These are phyloP conservation scores for Termitomyces sp. DNA, from an alignment of 768 basidiomycete genomes.

Conservation along the genomic window DNA sequence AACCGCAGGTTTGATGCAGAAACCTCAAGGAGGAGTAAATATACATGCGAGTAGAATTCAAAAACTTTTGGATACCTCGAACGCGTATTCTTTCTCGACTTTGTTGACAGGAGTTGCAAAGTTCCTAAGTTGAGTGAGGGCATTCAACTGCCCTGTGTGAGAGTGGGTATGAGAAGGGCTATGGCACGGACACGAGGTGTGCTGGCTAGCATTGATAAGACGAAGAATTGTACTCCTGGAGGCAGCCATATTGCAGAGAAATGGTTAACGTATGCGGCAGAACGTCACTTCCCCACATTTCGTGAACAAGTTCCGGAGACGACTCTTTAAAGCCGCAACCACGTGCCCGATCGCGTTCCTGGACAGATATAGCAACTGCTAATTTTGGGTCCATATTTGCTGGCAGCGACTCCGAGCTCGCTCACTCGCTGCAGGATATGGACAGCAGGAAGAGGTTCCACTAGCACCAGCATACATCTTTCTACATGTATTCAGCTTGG, in stretches of 20 bases:
- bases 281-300: slow-evolving; percentile 11
- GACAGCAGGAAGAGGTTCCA: not conserved
- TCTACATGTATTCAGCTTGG: too few relatives aligned
- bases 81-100: slow-evolving; percentile 86
- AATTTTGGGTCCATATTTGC: not conserved
- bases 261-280: not conserved
- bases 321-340: slow-evolving; percentile 1
- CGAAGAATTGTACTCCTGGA: slow-evolving; percentile 67
- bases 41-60: not conserved
- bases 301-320: not conserved
- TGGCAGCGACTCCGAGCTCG: not conserved
- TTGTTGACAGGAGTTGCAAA: slow-evolving; percentile 76
- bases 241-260: slow-evolving; percentile 39
- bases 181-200: slow-evolving; percentile 79
- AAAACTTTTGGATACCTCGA: slow-evolving; percentile 54
- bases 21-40: slow-evolving; percentile 43
- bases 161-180: slow-evolving; percentile 49
- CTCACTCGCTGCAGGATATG: not conserved
- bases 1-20: slow-evolving; percentile 88
- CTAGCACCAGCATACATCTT: not conserved
- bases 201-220: slow-evolving; percentile 74
- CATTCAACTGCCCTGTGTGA: slow-evolving; percentile 42
- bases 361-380: slow-evolving; percentile 5
- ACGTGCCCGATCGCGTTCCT: slow-evolving; percentile 15
- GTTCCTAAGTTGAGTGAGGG: slow-evolving; percentile 62